Evolutionary conservation across 768 basidiomycete genomes (phyloP), one percentile per base, ranked within the genome.

Genomic region (Boletus sp.): DNA sequence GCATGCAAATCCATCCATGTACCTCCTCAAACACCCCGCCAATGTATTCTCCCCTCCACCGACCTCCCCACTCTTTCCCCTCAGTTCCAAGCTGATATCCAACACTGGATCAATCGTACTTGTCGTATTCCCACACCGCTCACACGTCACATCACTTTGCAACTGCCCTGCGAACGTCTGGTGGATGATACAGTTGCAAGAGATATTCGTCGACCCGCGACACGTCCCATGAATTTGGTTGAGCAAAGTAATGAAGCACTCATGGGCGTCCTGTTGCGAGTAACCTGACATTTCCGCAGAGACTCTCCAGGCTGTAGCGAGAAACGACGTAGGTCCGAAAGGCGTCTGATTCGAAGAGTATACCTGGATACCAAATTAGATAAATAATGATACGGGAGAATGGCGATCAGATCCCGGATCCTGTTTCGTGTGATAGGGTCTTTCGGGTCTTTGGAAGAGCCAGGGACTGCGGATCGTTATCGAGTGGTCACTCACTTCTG

Each of bases 191-290:
- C 96, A 98, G 58, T 88, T 90, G 69, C 94, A 96, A 21, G 84
- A 83, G 25, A 87, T 76, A 62, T 87, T 84, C 11, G 87, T 90
- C 50, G 83, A 83, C 1, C 88, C 84, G 37, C 86, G 78, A 11
- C 87, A 87, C 35, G 83, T 88, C 19, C 77, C 75, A 67, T 98
- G 95, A 11, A 97, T 88, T 59, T 93, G 88, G 64, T 95, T 94
- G 25, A 98, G 75, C 0, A 85, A 82, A 17, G 86, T 79, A 29
- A 92, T 90, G 69, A 92, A 90, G 66, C 85, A 88, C 69, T 92
- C 88, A 75, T 95, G 93, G 2, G 93, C 91, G 57, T 98, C 95
- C 65, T 96, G 96, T 68, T 98, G 96, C 0, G 91, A 84, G 64
- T 98, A 93, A 2, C 94, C 95, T 5, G 92, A 83, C 27, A 98